phyloP scores from a whole-genome alignment of 306 rosid species.

The Cyamopsis tetragonoloba region DNA sequence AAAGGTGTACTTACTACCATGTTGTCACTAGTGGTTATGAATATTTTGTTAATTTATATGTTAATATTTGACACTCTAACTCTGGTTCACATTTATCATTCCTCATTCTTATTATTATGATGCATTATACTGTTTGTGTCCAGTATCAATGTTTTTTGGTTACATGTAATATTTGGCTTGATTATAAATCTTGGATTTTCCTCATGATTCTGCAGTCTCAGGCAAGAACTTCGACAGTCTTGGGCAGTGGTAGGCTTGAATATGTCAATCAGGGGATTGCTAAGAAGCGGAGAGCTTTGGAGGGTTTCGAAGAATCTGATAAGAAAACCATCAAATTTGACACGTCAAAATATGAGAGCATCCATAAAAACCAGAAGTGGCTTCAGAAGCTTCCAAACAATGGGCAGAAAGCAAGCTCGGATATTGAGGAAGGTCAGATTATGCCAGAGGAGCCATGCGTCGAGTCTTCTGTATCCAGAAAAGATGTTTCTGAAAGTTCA shows the following conservation, averaged over 20 bases:
- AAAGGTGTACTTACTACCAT: neutral
- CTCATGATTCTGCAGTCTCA: slow-evolving; percentile 54
- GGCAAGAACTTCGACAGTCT: slow-evolving; percentile 35
- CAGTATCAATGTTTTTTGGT: neutral
- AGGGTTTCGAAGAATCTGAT: slow-evolving; percentile 29
- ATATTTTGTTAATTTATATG: slow-evolving; percentile 5
- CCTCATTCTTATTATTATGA: neutral
- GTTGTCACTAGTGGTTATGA: slow-evolving; percentile 8
- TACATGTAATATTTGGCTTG: slow-evolving; percentile 15
- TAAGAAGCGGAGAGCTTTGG: slow-evolving; percentile 28
- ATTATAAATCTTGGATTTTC: slow-evolving; percentile 27
- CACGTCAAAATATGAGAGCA: slow-evolving; percentile 2
- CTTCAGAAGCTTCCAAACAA: slow-evolving; percentile 30
- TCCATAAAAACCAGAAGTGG: slow-evolving; percentile 23
- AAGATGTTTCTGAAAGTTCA: slow-evolving; percentile 30
- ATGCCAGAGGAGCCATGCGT: slow-evolving; percentile 35
- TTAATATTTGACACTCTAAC: neutral
- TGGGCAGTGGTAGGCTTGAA: slow-evolving; percentile 33
- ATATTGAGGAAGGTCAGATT: slow-evolving; percentile 58
- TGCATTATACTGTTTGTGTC: slow-evolving; percentile 11
- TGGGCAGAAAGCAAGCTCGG: slow-evolving; percentile 36
- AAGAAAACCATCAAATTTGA: slow-evolving; percentile 16
- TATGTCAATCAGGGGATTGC: slow-evolving; percentile 33
- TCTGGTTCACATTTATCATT: neutral
- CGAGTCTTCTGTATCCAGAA: slow-evolving; percentile 19